phyloP scores from a whole-genome alignment of 2,329 filamentous ascomycete species.

The Pseudocercospora cruenta region DNA sequence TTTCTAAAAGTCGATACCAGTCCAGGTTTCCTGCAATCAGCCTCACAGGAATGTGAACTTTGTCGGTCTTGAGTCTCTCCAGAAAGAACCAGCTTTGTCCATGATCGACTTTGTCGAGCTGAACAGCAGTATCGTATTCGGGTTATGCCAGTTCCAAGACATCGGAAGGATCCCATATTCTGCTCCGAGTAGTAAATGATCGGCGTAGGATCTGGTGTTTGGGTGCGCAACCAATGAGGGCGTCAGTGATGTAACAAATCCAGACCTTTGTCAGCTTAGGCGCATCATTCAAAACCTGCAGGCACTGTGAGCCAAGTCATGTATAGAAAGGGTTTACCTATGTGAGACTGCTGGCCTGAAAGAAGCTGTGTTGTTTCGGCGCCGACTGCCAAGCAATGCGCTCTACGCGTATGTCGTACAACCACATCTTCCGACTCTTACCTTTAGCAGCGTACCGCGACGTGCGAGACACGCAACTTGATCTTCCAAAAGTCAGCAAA shows the following conservation, averaged over 20 bases:
- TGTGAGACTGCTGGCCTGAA: too few relatives aligned
- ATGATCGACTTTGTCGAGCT: neutral
- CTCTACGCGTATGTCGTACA: neutral
- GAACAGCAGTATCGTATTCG: neutral
- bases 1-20: neutral
- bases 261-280: too few relatives aligned
- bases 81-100: neutral
- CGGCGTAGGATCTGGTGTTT: neutral
- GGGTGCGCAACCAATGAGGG: neutral
- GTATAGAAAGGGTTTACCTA: too few relatives aligned
- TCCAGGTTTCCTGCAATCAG: neutral
- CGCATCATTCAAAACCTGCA: too few relatives aligned
- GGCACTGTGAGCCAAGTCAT: too few relatives aligned
- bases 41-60: neutral
- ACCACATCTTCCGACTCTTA: neutral
- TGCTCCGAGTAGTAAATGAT: neutral
- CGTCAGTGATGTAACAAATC: too few relatives aligned
- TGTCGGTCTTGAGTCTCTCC: neutral
- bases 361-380: too few relatives aligned
- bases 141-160: neutral
- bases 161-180: neutral
- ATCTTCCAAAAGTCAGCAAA: neutral
- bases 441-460: neutral
- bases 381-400: too few relatives aligned
- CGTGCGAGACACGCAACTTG: neutral